Percentiles rank a stretch among this genome's conserved stretches.
Evolutionary conservation across 2,329 filamentous ascomycete genomes (phyloP).

Genomic region (Calonectria naviculata): DNA sequence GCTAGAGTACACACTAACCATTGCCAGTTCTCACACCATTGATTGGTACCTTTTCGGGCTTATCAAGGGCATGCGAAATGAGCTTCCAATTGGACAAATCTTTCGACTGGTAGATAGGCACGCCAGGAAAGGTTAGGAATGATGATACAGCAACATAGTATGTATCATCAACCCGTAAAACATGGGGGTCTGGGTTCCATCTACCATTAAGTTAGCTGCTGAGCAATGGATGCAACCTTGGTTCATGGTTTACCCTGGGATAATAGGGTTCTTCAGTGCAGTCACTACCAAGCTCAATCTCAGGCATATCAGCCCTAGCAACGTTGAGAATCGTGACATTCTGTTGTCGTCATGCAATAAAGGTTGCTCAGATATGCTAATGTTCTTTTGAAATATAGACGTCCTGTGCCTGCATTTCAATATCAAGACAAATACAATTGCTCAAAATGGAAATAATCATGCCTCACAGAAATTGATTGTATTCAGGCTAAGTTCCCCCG

Average conservation of each 20-base stretch:
- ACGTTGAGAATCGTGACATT: background rate
- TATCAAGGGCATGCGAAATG: conserved; percentile 8
- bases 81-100: conserved; percentile 21
- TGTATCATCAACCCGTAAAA: conserved; percentile 9
- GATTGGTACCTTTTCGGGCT: conserved; percentile 16
- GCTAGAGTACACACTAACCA: background rate
- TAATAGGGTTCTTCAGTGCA: background rate
- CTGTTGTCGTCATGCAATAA: background rate
- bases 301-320: background rate
- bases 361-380: background rate
- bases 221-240: background rate
- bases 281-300: background rate
- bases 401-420: background rate
- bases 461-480: background rate
- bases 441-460: background rate
- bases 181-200: conserved; percentile 19
- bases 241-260: background rate
- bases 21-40: conserved; percentile 2
- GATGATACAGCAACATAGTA: conserved; percentile 21
- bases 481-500: background rate
- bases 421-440: background rate
- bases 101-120: conserved; percentile 19
- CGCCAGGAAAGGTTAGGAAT: conserved; percentile 9
- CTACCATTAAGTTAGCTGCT: background rate
- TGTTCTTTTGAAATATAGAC: background rate